Conservation (phyloP, 176 grass and related monocot species). For the Aegilops longissima region DNA sequence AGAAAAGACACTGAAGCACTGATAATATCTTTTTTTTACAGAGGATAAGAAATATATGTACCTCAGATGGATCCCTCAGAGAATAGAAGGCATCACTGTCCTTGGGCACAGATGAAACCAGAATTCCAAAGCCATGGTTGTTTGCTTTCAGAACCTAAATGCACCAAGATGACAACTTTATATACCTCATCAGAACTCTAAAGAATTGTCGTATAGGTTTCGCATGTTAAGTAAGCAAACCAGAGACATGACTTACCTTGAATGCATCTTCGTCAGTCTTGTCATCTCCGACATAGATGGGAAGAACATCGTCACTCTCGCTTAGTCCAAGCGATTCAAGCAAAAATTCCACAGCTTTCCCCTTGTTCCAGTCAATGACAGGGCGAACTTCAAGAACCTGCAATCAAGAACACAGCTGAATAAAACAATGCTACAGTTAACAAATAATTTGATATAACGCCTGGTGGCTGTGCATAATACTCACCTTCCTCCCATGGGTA, state of each 20-base stretch:
- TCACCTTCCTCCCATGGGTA: constrained; percentile 93
- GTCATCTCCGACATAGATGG: constrained; percentile 97
- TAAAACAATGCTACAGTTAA: neutral
- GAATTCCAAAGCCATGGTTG: constrained; percentile 76
- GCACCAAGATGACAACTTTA: neutral
- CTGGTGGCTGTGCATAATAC: neutral
- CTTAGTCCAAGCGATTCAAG: constrained; percentile 78
- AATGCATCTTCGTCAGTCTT: constrained; percentile 97
- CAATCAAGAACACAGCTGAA: neutral
- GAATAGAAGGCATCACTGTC: constrained; percentile 90
- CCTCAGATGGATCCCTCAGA: constrained; percentile 81
- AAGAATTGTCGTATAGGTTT: neutral
- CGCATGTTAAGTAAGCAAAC: neutral
- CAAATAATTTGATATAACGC: neutral
- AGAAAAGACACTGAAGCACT: neutral
- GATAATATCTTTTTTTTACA: neutral
- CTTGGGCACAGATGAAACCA: constrained; percentile 86
- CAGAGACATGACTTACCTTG: constrained; percentile 47
- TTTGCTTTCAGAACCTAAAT: constrained; percentile 69
- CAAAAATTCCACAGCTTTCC: constrained; percentile 95
- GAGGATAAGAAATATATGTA: constrained; percentile 32
- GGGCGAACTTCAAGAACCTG: constrained; percentile 98
- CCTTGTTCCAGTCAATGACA: constrained; percentile 97
- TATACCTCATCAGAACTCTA: neutral
- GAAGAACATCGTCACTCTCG: constrained; percentile 64